A percentile compares a stretch with the other conserved stretches of the same genome.
Conservation (phyloP, 208 protist species). For the Wallacemonas sp. region DNA sequence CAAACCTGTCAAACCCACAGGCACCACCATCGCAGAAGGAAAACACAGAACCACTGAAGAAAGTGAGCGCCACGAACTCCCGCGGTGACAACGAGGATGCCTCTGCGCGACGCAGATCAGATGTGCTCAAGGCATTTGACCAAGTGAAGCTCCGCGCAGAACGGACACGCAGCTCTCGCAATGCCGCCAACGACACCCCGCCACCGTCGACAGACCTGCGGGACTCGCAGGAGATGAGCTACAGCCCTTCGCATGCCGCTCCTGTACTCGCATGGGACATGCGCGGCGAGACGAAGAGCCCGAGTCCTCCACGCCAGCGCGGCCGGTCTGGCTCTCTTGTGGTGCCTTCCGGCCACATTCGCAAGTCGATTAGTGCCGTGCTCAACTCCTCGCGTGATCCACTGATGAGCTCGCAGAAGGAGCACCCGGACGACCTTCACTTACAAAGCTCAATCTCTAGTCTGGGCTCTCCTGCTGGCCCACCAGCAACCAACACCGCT, state of each 20-base stretch:
- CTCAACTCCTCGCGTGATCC: background rate
- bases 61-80: background rate
- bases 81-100: background rate
- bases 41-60: background rate
- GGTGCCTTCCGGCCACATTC: background rate
- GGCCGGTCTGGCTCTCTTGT: background rate
- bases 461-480: background rate
- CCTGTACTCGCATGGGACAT: no score
- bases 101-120: background rate
- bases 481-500: background rate
- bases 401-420: constrained; percentile 13
- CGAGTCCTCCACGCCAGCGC: constrained; percentile 1
- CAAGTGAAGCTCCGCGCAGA: constrained; percentile 2
- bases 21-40: background rate
- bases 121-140: constrained; percentile 15
- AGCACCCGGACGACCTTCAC: background rate
- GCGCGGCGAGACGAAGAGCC: background rate
- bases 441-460: constrained; percentile 1
- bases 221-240: constrained; percentile 8
- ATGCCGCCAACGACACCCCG: no score
- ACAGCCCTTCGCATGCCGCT: background rate
- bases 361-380: constrained; percentile 5
- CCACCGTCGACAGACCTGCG: no score
- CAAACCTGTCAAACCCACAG: background rate
- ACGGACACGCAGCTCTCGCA: background rate